Conservation (phyloP, 2,329 filamentous ascomycete species). For the Fusarium armeniacum region DNA sequence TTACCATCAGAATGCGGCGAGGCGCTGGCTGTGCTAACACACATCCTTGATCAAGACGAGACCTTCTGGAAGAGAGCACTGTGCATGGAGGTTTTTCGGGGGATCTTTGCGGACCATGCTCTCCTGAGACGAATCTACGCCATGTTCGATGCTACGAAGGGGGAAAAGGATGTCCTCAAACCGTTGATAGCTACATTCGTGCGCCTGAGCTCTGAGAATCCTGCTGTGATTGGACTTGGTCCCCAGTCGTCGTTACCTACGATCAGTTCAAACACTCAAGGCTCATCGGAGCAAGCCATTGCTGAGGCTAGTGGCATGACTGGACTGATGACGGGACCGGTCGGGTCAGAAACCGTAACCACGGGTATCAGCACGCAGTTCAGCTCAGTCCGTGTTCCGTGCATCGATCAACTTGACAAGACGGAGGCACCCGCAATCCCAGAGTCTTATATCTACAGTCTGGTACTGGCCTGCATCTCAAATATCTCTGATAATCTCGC, state of each 20-base stretch:
- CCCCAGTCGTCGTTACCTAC: conserved; percentile 88
- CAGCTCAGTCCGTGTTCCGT: conserved; percentile 88
- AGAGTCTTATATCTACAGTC: conserved; percentile 92
- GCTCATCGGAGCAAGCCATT: conserved; percentile 83
- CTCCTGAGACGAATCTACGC: conserved; percentile 85
- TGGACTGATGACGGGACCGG: conserved; percentile 84
- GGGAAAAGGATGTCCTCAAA: conserved; percentile 81
- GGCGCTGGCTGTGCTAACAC: conserved; percentile 83
- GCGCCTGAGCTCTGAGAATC: conserved; percentile 92
- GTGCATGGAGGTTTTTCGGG: conserved; percentile 91
- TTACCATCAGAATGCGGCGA: conserved; percentile 86
- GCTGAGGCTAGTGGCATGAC: conserved; percentile 89
- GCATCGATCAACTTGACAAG: conserved; percentile 96
- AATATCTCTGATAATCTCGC: conserved; percentile 92
- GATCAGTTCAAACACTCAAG: conserved; percentile 67
- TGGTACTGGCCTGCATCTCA: conserved; percentile 90
- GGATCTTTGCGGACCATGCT: conserved; percentile 84
- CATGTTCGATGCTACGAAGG: conserved; percentile 80
- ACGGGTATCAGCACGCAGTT: conserved; percentile 90
- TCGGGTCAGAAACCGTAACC: conserved; percentile 74
- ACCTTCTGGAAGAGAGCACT: conserved; percentile 87
- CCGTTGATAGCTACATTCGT: conserved; percentile 90
- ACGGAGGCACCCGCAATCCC: conserved; percentile 84
- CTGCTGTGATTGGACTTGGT: conserved; percentile 86
- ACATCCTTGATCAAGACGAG: conserved; percentile 89